phyloP scores from a whole-genome alignment of 75 land plant species.

The Selaginella moellendorffii region DNA sequence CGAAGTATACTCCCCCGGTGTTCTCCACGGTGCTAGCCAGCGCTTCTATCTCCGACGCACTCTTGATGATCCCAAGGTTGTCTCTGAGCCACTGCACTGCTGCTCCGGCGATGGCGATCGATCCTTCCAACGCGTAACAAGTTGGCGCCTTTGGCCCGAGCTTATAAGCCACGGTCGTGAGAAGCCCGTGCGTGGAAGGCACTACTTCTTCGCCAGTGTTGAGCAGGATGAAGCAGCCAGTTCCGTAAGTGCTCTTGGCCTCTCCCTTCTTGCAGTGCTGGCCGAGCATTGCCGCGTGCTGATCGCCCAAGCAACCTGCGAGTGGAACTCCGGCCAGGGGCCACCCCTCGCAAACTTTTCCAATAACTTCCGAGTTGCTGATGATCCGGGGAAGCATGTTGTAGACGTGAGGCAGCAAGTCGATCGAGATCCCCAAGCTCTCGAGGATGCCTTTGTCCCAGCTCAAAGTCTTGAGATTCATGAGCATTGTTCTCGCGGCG shows the following conservation, averaged over 20 bases:
- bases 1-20: conserved; percentile 87
- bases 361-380: conserved; percentile 78
- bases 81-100: conserved; percentile 43
- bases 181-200: neutral
- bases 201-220: conserved; percentile 45
- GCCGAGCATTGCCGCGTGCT: conserved; percentile 92
- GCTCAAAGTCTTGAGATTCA: conserved; percentile 66
- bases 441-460: conserved; percentile 71
- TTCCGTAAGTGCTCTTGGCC: conserved; percentile 97
- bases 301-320: conserved; percentile 92
- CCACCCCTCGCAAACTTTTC: conserved; percentile 57
- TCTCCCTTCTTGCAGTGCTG: conserved; percentile 77
- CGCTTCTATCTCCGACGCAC: conserved; percentile 63
- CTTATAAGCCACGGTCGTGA: conserved; percentile 1
- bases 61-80: conserved; percentile 64
- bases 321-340: conserved; percentile 59
- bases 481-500: conserved; percentile 83
- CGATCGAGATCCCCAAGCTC: conserved; percentile 43
- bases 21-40: conserved; percentile 53
- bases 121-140: conserved; percentile 5
- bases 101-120: conserved; percentile 3
- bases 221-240: conserved; percentile 87
- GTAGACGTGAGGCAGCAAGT: conserved; percentile 36
- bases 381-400: conserved; percentile 24
- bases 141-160: conserved; percentile 6